phyloP scores from a whole-genome alignment of 1,284 basidiomycete species.

The Termitomyces sp. region DNA sequence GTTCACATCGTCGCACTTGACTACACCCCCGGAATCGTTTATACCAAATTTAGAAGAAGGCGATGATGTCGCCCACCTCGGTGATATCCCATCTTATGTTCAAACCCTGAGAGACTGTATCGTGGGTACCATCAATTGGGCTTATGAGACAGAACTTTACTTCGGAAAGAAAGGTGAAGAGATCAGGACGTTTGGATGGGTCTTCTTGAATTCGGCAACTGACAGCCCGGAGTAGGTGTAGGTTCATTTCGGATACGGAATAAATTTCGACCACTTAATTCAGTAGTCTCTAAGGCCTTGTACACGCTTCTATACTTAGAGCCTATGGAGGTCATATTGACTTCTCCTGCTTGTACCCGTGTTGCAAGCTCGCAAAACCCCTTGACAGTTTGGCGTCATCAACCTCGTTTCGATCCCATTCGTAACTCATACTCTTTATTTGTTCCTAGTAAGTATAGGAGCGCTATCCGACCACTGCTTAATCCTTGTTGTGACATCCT shows the following conservation, averaged over 20 bases:
- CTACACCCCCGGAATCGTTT: constrained; percentile 6
- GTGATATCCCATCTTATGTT: constrained; percentile 37
- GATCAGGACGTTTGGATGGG: constrained; percentile 58
- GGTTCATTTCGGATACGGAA: neutral
- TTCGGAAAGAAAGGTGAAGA: constrained; percentile 54
- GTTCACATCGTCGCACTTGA: constrained; percentile 7
- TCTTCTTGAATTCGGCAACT: constrained; percentile 36
- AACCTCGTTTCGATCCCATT: no score
- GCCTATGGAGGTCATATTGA: neutral
- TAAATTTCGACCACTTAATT: neutral
- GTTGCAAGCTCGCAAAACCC: neutral
- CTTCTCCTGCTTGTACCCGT: neutral
- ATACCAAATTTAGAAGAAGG: constrained; percentile 11
- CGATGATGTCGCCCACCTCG: constrained; percentile 14
- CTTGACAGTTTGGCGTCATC: neutral
- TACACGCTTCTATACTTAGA: neutral
- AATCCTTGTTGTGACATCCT: neutral
- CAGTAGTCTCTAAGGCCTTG: neutral
- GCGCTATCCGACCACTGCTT: neutral
- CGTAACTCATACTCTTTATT: neutral
- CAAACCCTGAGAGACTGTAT: constrained; percentile 49
- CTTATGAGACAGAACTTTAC: constrained; percentile 55
- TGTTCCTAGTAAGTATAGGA: neutral
- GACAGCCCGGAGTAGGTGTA: constrained; percentile 4
- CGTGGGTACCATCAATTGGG: constrained; percentile 51